These are phyloP conservation scores for Penicillium sp. DNA, from an alignment of 2,329 filamentous ascomycete species.

Conservation along the genomic window DNA sequence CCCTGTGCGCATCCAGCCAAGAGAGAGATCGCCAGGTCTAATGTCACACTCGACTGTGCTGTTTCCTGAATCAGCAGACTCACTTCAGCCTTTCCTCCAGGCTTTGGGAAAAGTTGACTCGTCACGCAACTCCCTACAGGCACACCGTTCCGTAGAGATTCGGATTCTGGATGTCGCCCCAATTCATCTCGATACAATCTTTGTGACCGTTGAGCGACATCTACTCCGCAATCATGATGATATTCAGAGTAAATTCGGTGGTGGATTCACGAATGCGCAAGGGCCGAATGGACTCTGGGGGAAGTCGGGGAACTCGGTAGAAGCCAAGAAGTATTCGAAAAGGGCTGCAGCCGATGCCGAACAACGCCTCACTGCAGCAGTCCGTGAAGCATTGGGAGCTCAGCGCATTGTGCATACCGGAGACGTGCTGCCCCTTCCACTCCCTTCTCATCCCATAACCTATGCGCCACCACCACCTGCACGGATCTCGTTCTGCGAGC, in stretches of 20 bases:
- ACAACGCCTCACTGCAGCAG: conserved; percentile 62
- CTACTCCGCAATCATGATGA: conserved; percentile 77
- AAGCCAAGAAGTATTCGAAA: conserved; percentile 37
- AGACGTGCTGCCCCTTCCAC: conserved; percentile 76
- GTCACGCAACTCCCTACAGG: conserved; percentile 70
- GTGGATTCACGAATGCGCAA: conserved; percentile 52
- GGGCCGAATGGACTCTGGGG: conserved; percentile 43
- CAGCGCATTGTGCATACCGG: conserved; percentile 78
- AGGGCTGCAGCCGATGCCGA: conserved; percentile 46
- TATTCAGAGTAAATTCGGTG: conserved; percentile 78
- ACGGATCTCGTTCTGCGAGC: conserved; percentile 89
- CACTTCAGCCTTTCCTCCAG: conserved; percentile 77
- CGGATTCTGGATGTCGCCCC: conserved; percentile 77
- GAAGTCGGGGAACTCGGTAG: conserved; percentile 33
- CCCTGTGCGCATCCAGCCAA: conserved; percentile 61
- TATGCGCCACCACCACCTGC: conserved; percentile 81
- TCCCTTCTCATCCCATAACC: conserved; percentile 78
- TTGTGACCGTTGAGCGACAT: conserved; percentile 80
- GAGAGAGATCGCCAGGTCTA: conserved; percentile 52
- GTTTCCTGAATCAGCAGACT: conserved; percentile 68
- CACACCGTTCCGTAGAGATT: conserved; percentile 78
- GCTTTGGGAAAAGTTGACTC: conserved; percentile 71
- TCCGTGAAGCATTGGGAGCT: conserved; percentile 71
- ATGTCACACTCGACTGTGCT: conserved; percentile 76
- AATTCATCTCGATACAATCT: conserved; percentile 77